Evolutionary conservation across 2,329 filamentous ascomycete species (phyloP).

Genomic region (Colletotrichum karsti): DNA sequence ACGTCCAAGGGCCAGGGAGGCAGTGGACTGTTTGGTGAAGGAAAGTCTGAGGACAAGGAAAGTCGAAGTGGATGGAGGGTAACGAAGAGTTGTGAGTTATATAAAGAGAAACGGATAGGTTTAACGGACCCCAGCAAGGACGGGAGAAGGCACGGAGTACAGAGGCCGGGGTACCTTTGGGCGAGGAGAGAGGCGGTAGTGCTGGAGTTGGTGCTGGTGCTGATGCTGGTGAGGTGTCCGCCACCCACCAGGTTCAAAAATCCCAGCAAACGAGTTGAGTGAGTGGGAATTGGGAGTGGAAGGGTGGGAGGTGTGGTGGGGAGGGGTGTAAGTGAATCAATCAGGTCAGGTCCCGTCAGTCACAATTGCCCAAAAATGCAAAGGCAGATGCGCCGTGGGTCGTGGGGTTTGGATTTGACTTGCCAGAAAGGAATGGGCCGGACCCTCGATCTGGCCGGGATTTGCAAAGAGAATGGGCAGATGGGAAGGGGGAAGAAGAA

Average conservation of each 20-base stretch:
- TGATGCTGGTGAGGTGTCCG: no score
- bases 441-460: conserved; percentile 15
- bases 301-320: conserved; percentile 24
- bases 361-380: conserved; percentile 18
- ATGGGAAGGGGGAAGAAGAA: conserved; percentile 3
- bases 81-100: conserved; percentile 18
- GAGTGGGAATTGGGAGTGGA: conserved; percentile 3
- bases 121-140: conserved; percentile 19
- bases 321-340: conserved; percentile 19
- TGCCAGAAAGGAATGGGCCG: conserved; percentile 7
- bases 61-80: not conserved
- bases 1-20: not conserved
- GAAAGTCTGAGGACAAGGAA: not conserved
- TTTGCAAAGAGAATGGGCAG: conserved; percentile 9
- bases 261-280: conserved; percentile 29
- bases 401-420: conserved; percentile 21
- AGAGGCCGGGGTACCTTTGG: conserved; percentile 28
- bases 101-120: conserved; percentile 22
- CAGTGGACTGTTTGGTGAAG: conserved; percentile 8
- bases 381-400: conserved; percentile 14
- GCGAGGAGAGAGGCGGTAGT: no score
- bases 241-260: conserved; percentile 28
- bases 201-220: no score
- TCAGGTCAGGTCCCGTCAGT: conserved; percentile 21
- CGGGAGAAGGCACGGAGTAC: conserved; percentile 21